Evolutionary conservation across 768 basidiomycete species (phyloP).

Genomic region (Tulasnella sp.): DNA sequence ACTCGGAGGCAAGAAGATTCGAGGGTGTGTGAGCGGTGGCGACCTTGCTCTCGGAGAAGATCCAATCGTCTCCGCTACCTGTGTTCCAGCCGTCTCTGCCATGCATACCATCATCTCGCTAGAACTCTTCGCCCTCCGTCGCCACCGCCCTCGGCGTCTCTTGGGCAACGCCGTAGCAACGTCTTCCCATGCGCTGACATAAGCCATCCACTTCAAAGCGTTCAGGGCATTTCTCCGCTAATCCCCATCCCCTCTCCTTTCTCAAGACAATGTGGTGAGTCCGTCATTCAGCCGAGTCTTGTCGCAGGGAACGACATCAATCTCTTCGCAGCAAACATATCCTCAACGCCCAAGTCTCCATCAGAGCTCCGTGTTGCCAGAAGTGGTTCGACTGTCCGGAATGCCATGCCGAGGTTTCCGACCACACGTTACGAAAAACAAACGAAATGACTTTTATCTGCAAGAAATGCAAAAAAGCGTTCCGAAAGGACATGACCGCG

Average conservation of each 20-base stretch:
- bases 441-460: constrained; percentile 76
- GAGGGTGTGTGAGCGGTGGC: background rate
- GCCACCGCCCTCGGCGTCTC: background rate
- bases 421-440: constrained; percentile 61
- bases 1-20: background rate
- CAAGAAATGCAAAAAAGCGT: constrained; percentile 92
- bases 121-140: background rate
- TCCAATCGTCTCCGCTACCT: background rate
- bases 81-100: background rate
- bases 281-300: background rate
- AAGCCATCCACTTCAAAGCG: background rate
- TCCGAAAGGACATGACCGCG: constrained; percentile 82
- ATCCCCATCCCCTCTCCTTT: background rate
- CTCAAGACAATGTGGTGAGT: background rate
- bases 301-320: background rate
- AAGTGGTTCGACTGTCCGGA: constrained; percentile 96
- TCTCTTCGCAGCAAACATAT: constrained; percentile 72
- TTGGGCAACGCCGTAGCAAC: background rate
- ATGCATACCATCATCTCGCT: background rate
- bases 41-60: background rate
- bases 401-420: constrained; percentile 80
- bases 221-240: background rate
- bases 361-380: constrained; percentile 95
- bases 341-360: constrained; percentile 90
- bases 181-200: background rate